Base-by-base conservation (phyloP, 108 stramenopile genomes). In the Cyclostephanos tholiformis region DNA sequence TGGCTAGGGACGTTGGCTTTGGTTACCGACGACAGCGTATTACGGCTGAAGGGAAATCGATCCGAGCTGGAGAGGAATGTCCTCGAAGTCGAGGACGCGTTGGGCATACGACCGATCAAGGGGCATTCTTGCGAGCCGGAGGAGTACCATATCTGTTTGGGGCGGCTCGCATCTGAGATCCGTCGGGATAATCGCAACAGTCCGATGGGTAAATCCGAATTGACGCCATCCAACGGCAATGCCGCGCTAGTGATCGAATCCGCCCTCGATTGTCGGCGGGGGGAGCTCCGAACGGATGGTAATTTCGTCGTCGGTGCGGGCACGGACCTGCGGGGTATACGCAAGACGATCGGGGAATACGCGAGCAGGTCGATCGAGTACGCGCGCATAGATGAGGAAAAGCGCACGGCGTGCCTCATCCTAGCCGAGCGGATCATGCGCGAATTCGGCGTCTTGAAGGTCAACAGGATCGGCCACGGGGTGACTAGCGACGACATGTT, bases 91-190 rank as follows among this genome's bases (percentile, higher is more conserved):
- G 87, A 91, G 67, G 57, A 81, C 35, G 72, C 58, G 11, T 60
- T 90, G 23, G 77, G 71, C 20, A 51, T 85, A 8, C 70, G 63
- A 67, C 55, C 89, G 0, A 65, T 76, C 26, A 91, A 91, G 67
- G 93, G 93, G 5, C 67, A 82, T 55, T 82, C 91, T 16, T 91
- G 91, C 64, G 72, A 79, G 4, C 77, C 84, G 14, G 20, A 57
- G 32, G 91, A 91, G 19, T 94, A 91, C 58, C 83, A 84, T 68
- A 25, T 60, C 46, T 89, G 86, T 61, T 58, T 94, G 16, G 55
- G 80, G 52, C 63, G 69, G n/a, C 56, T 87, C 14, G 66, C 81
- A 16, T 39, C 26, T 6, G 56, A 55, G 67, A 61, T 35, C 29
- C 17, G 12, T 4, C 23, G 69, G 2, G 26, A 39, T 43, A 30